Conservation (phyloP, 306 rosid species). For the Cyclanthera cordifolia region DNA sequence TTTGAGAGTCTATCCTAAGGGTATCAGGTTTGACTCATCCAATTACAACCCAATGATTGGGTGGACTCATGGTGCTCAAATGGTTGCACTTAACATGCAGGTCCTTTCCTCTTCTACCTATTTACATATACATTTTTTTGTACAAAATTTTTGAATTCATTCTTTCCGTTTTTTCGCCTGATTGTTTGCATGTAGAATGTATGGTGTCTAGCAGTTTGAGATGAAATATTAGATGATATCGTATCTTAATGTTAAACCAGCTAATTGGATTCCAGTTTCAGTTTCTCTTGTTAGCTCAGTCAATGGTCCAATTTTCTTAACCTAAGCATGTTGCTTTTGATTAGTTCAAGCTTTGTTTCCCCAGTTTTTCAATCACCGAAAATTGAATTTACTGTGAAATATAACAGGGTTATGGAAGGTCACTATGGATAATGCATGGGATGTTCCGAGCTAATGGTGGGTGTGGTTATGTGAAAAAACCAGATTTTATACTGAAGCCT, state of each 20-base stretch:
- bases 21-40: conserved; percentile 84
- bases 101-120: conserved; percentile 22
- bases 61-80: conserved; percentile 96
- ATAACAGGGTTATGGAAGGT: conserved; percentile 82
- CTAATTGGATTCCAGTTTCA: neutral
- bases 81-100: conserved; percentile 99
- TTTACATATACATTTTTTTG: neutral
- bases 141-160: neutral
- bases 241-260: neutral
- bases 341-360: conserved; percentile 1
- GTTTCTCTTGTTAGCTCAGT: neutral
- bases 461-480: conserved; percentile 92
- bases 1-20: conserved; percentile 91
- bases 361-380: conserved; percentile 2
- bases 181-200: neutral
- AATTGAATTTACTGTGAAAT: conserved; percentile 12
- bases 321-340: neutral
- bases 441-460: conserved; percentile 92
- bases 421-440: conserved; percentile 96
- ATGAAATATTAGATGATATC: neutral
- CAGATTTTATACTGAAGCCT: conserved; percentile 47
- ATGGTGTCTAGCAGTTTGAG: neutral
- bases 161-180: neutral
- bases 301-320: neutral
- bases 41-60: conserved; percentile 92